Evolutionary conservation across 129 eudicot genomes (phyloP).

Genomic region (Kitagawia praeruptora): DNA sequence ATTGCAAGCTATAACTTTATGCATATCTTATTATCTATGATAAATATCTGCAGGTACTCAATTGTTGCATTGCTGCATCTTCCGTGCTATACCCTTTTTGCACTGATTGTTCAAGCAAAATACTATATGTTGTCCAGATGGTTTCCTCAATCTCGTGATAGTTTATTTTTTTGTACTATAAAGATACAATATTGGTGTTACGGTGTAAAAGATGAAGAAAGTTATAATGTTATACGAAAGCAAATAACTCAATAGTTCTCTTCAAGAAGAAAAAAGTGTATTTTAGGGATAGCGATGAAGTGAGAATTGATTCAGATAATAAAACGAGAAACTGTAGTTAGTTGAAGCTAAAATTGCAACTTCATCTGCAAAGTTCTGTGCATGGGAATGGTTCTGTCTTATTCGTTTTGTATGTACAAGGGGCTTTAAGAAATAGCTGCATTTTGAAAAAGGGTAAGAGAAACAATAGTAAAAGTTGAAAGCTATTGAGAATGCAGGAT

Average conservation of each 20-base stretch:
- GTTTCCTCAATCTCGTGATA: constrained; percentile 50
- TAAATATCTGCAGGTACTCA: constrained; percentile 27
- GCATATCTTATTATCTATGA: not conserved
- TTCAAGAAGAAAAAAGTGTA: not conserved
- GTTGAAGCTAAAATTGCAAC: not conserved
- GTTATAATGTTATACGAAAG: not conserved
- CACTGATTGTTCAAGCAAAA: constrained; percentile 37
- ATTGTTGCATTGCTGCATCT: constrained; percentile 55
- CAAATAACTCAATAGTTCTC: not conserved
- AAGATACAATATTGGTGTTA: not conserved
- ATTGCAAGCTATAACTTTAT: not conserved
- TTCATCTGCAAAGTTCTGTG: not conserved
- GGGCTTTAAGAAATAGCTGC: not conserved
- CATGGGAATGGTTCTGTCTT: not conserved
- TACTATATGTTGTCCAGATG: constrained; percentile 43
- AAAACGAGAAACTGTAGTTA: not conserved
- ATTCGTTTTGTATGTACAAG: not conserved
- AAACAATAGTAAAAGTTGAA: not conserved
- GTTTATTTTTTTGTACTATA: not conserved
- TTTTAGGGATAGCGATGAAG: not conserved
- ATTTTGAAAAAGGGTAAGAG: not conserved
- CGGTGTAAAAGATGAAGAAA: not conserved
- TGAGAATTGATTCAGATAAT: not conserved
- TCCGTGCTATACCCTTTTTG: constrained; percentile 56
- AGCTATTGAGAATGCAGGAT: not conserved